Evolutionary conservation across 257 asterid genomes (phyloP).

Genomic region (Forsythia suspensa): DNA sequence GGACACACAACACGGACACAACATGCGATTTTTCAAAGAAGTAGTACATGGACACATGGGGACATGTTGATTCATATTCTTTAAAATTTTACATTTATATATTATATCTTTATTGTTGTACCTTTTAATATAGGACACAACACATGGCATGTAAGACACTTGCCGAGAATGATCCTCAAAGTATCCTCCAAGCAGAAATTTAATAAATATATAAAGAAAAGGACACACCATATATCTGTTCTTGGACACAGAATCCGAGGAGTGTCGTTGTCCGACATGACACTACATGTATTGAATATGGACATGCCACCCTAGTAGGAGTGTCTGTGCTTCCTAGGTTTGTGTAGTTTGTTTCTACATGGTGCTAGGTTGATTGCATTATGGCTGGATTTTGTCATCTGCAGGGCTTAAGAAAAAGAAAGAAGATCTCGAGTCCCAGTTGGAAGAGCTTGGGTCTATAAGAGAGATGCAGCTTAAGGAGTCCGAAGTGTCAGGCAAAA

Average conservation of each 20-base stretch:
- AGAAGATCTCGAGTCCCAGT: slow-evolving; percentile 70
- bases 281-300: neutral
- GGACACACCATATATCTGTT: neutral
- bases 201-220: neutral
- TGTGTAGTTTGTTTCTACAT: slow-evolving; percentile 22
- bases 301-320: neutral
- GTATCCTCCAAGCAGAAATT: neutral
- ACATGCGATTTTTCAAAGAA: neutral
- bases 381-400: slow-evolving; percentile 21
- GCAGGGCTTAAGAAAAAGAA: slow-evolving; percentile 87
- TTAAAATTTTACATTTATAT: neutral
- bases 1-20: too few relatives aligned
- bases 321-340: slow-evolving; percentile 33
- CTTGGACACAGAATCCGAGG: neutral
- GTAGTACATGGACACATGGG: neutral
- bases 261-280: neutral
- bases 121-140: neutral
- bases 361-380: slow-evolving; percentile 19
- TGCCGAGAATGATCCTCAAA: neutral
- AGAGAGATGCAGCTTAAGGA: slow-evolving; percentile 97
- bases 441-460: slow-evolving; percentile 94
- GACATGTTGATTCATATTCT: neutral
- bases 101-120: neutral
- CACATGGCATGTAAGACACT: neutral
- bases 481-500: slow-evolving; percentile 93